phyloP scores from a whole-genome alignment of 345 rosid species.

The Eucalyptus pauciflora region DNA sequence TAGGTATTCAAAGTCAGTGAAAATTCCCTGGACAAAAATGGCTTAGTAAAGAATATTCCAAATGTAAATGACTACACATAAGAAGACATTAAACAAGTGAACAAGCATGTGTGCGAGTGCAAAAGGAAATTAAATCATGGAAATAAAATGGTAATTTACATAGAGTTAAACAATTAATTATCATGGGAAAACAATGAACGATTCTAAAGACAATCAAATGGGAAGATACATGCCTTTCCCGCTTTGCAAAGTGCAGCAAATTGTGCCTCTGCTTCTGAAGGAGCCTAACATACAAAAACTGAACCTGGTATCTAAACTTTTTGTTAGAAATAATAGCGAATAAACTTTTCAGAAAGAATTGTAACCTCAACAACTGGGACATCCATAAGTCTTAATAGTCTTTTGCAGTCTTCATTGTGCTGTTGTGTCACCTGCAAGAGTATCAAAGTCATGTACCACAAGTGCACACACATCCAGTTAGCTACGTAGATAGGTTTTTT shows the following conservation, averaged over 20 bases:
- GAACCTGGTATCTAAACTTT: neutral
- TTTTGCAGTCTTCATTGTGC: slow-evolving; percentile 92
- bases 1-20: neutral
- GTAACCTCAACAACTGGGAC: slow-evolving; percentile 83
- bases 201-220: neutral
- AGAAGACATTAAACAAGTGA: neutral
- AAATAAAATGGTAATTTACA: too few species aligned
- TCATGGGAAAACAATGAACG: neutral
- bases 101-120: neutral
- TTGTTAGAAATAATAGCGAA: neutral
- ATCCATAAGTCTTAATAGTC: slow-evolving; percentile 78
- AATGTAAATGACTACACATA: neutral
- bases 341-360: neutral
- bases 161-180: neutral
- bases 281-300: slow-evolving; percentile 40
- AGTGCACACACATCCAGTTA: neutral
- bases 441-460: neutral
- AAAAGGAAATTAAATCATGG: neutral
- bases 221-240: slow-evolving; percentile 49
- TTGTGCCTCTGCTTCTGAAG: slow-evolving; percentile 95
- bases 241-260: slow-evolving; percentile 90
- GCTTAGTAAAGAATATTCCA: neutral
- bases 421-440: slow-evolving; percentile 64
- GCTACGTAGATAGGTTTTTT: neutral
- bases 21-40: neutral